Evolutionary conservation across 148 eudicot species (phyloP).

Genomic region (Persicaria maculosa): DNA sequence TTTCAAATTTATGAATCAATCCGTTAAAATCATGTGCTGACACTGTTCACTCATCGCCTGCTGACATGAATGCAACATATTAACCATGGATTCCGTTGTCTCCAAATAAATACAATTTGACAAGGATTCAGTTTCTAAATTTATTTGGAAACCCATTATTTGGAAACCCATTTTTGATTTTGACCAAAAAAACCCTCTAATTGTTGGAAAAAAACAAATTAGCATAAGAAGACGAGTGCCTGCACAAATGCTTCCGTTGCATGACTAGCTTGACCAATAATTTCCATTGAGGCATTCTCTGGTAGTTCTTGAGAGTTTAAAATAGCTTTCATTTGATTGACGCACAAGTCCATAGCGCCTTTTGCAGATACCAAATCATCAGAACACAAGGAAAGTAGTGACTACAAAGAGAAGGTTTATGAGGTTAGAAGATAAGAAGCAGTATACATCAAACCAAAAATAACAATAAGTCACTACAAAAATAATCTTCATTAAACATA

Average conservation of each 20-base stretch:
- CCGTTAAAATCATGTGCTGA: too few species aligned
- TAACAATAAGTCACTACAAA: background rate
- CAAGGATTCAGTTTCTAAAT: too few species aligned
- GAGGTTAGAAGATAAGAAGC: background rate
- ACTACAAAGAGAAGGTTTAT: conserved; percentile 36
- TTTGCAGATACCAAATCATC: conserved; percentile 71
- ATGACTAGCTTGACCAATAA: conserved; percentile 85
- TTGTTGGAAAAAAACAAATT: background rate
- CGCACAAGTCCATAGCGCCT: conserved; percentile 88
- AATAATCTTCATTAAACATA: conserved; percentile 4
- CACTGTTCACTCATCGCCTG: too few species aligned
- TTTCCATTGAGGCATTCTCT: conserved; percentile 84
- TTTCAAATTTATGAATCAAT: too few species aligned
- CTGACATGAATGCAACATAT: too few species aligned
- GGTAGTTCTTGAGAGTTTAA: conserved; percentile 82
- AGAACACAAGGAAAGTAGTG: conserved; percentile 83
- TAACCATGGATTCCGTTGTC: too few species aligned
- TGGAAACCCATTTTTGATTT: too few species aligned
- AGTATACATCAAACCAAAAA: conserved; percentile 5
- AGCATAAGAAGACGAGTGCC: conserved; percentile 27
- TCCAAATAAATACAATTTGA: too few species aligned
- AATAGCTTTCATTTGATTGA: conserved; percentile 73
- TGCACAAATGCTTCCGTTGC: conserved; percentile 97
- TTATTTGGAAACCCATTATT: too few species aligned
- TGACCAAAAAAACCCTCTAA: too few species aligned